Conservation (phyloP, 2,329 filamentous ascomycete species). For the Fusarium sp. region DNA sequence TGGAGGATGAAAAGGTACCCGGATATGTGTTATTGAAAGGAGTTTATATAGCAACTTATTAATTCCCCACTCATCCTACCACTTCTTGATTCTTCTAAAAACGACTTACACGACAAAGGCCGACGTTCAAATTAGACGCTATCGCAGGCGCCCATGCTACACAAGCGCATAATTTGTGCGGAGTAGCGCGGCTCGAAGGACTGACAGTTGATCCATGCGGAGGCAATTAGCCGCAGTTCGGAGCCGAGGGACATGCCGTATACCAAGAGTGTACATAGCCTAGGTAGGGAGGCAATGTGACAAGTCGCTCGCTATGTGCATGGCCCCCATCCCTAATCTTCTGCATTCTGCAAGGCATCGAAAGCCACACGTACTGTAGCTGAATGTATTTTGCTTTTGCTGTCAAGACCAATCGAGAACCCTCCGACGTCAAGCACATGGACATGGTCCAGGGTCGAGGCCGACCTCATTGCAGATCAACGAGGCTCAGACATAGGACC, state of each 20-base stretch:
- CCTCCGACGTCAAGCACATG: not conserved
- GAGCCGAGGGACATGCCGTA: not conserved
- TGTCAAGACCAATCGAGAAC: slow-evolving; percentile 2
- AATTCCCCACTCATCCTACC: not conserved
- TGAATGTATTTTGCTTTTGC: slow-evolving; percentile 22
- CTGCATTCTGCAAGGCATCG: slow-evolving; percentile 7
- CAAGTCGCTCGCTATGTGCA: slow-evolving; percentile 12
- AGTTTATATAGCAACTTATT: not conserved
- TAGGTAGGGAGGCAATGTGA: too few species aligned
- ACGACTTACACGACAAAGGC: not conserved
- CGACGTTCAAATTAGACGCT: not conserved
- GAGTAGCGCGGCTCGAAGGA: not conserved
- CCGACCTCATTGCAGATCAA: not conserved
- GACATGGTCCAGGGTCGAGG: not conserved
- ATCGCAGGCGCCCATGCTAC: not conserved
- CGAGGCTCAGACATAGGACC: not conserved
- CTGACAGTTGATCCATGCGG: not conserved
- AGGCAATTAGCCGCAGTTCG: not conserved
- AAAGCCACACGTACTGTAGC: slow-evolving; percentile 4
- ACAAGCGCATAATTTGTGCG: not conserved
- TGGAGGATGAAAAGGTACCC: not conserved
- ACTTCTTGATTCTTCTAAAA: not conserved
- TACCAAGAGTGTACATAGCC: not conserved
- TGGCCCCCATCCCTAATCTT: not conserved
- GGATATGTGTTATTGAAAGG: not conserved